These are phyloP conservation scores for Cladosporium sphaerospermum DNA, from an alignment of 2,329 filamentous ascomycete species.

Conservation along the genomic window DNA sequence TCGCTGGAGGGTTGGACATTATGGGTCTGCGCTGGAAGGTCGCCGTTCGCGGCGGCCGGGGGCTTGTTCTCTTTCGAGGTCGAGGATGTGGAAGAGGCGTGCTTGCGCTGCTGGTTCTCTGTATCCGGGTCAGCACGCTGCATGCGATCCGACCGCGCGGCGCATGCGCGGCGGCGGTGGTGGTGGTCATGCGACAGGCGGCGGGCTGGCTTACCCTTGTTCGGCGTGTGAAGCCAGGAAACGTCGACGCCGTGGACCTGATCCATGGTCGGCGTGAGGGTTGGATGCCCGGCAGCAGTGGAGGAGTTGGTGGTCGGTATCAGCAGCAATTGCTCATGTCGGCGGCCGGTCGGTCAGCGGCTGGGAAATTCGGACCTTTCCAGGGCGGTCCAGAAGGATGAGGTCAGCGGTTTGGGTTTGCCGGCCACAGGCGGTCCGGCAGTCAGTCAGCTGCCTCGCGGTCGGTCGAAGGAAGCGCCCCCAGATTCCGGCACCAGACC, in stretches of 20 bases:
- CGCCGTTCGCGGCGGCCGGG: constrained; percentile 12
- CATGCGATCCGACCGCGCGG: constrained; percentile 15
- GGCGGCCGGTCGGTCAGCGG: no score
- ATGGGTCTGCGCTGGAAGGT: constrained; percentile 4
- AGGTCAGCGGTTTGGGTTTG: no score
- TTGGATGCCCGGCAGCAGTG: neutral
- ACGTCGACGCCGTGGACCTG: constrained; percentile 78
- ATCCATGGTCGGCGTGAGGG: constrained; percentile 54
- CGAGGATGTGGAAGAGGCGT: constrained; percentile 3
- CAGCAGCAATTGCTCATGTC: neutral
- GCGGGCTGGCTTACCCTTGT: constrained; percentile 60
- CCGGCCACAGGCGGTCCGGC: no score
- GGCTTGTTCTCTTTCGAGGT: constrained; percentile 4
- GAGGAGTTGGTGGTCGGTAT: neutral
- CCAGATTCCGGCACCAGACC: no score
- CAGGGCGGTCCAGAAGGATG: no score
- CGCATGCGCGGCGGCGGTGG: constrained; percentile 4
- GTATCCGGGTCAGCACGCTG: constrained; percentile 17
- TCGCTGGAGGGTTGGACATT: neutral
- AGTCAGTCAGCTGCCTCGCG: no score
- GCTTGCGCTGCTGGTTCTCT: constrained; percentile 12
- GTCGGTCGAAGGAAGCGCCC: no score
- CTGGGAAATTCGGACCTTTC: no score
- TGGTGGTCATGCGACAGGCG: constrained; percentile 1
- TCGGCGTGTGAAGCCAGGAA: constrained; percentile 81